Evolutionary conservation across 2,329 filamentous ascomycete species (phyloP), one percentile per base, ranked within the genome.

Genomic region (Fusarium sp.): DNA sequence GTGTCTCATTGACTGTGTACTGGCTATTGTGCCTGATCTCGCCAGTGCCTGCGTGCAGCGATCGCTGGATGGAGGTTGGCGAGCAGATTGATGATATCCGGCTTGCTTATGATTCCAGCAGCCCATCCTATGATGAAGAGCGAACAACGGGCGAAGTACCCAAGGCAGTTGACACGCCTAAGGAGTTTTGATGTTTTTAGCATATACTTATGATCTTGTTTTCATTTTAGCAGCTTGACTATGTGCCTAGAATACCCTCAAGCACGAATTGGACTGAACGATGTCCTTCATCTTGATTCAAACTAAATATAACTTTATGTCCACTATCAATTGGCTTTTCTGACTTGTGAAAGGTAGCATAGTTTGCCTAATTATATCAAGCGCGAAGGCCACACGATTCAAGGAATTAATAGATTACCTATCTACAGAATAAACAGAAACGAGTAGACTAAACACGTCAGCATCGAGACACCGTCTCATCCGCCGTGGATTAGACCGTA

Each of bases 41-140:
- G 61, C 92, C 92, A 0, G 77, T 97, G 0, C 89, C 91, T 0
- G 92, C 90, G 1, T 88, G 84, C 5, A 93, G 91, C 72, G 83
- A 89, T 10, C 80, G 74, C 7, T 97, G 93, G 93, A 84, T 91
- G 76, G 92, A 96, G 75, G 84, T 93, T 15, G 88, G 87, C 4
- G 84, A 87, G 24, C 82, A 87, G 65, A 81, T 89, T 48, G 81
- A 85, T 3, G 83, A 87, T 45, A 62, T 85, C 13, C 75, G 75
- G 7, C 73, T 84, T 8, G 80, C 80, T 3, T 84, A 85, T 49
- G 75, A 80, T 32, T 67, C 72, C 11, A 72, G 73, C 41, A 76
- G 74, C 39, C 73, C 75, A 24, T 75, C 73, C 9, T 77, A 75
- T 40, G 78, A 81, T 11, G 79, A 80, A 54, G 79, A 75, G 43